A percentile compares a stretch with the other conserved stretches of the same genome.
Conservation (phyloP, 352 stramenopile species). For the Phytophthora capsici region DNA sequence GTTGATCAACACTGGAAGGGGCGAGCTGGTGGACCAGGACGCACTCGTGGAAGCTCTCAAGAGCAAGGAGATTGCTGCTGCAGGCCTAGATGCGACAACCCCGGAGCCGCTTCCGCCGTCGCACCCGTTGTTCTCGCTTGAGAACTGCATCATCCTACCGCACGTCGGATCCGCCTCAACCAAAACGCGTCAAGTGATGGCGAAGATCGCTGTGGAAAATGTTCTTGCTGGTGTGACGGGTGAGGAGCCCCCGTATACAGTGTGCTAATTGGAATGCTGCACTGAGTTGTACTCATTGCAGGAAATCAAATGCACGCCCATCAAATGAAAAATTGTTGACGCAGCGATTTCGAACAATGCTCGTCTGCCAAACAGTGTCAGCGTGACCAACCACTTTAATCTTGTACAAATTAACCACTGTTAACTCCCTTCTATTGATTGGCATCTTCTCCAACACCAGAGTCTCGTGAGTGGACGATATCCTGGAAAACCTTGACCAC, state of each 20-base stretch:
- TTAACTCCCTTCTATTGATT: conserved; percentile 16
- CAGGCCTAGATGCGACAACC: conserved; percentile 88
- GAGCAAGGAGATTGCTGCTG: conserved; percentile 49
- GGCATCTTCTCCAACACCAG: conserved; percentile 1
- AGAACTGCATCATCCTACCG: conserved; percentile 65
- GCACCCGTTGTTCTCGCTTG: conserved; percentile 73
- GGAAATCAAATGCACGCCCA: not conserved
- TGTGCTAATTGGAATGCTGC: conserved; percentile 25
- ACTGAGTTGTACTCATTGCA: not conserved
- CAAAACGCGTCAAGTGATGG: conserved; percentile 75
- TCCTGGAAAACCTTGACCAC: conserved; percentile 37
- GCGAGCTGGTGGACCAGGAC: conserved; percentile 90
- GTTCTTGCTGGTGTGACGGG: conserved; percentile 53
- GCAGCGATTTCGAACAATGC: not conserved
- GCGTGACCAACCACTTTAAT: not conserved
- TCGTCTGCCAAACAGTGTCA: conserved; percentile 8
- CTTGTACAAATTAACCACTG: conserved; percentile 10
- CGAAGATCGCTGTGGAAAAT: conserved; percentile 70
- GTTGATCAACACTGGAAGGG: conserved; percentile 91
- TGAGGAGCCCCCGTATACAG: conserved; percentile 45
- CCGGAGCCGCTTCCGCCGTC: conserved; percentile 87
- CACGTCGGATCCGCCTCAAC: conserved; percentile 54
- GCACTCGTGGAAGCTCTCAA: conserved; percentile 56
- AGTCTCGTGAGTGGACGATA: conserved; percentile 18
- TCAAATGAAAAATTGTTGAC: conserved; percentile 4